A percentile compares a stretch with the other conserved stretches of the same genome.
Evolutionary conservation across 441 rosid genomes (phyloP).

Genomic region (Corymbia citriodora): DNA sequence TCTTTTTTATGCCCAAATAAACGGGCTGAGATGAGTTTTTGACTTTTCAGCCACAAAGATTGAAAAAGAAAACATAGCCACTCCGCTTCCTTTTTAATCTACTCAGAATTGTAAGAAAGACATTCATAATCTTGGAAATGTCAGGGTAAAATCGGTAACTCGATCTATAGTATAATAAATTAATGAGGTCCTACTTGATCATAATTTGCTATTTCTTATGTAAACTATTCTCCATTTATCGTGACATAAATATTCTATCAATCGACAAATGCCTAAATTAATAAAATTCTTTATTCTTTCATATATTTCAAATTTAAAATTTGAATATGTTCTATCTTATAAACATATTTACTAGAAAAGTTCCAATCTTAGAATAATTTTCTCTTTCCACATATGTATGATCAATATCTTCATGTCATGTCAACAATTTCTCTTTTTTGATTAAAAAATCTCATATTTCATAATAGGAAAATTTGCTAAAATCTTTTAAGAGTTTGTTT

Average conservation of each 20-base stretch:
- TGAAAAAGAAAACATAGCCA: not conserved
- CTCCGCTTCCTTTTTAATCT: not conserved
- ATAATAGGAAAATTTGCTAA: too few species aligned
- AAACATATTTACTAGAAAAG: too few species aligned
- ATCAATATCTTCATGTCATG: too few species aligned
- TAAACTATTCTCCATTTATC: not conserved
- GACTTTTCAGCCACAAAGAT: not conserved
- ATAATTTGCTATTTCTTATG: too few species aligned
- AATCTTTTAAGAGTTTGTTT: too few species aligned
- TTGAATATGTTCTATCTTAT: too few species aligned
- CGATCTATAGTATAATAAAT: not conserved
- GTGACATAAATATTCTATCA: not conserved
- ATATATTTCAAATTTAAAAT: too few species aligned
- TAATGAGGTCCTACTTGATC: not conserved
- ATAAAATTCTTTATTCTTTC: too few species aligned
- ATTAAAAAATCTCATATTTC: too few species aligned
- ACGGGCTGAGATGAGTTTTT: not conserved
- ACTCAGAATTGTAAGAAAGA: not conserved
- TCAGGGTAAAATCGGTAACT: not conserved
- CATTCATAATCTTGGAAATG: not conserved
- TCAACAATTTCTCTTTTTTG: too few species aligned
- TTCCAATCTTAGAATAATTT: too few species aligned
- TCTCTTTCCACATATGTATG: too few species aligned
- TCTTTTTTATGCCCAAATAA: not conserved
- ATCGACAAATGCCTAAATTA: not conserved